Base-by-base conservation (phyloP, 2,329 filamentous ascomycete species). In the Colletotrichum lindemuthianum region DNA sequence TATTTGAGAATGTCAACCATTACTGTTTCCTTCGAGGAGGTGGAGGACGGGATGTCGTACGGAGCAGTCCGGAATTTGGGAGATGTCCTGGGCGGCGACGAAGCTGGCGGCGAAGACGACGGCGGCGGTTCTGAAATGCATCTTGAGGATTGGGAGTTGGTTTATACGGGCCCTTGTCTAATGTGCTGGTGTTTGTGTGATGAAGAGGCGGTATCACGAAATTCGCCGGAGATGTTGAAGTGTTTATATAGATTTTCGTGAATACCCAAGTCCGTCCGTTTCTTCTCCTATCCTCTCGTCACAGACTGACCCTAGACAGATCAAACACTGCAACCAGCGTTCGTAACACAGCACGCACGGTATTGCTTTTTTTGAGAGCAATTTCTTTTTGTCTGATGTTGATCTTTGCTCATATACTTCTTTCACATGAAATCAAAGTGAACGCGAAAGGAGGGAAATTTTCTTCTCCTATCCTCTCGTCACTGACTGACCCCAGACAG, bases 61-160 rank as follows among this genome's bases (percentile, higher is more conserved):
- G 24, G 61, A 50, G 51, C 58, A 65, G 45, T 56, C 51, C 8
- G 61, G 51, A 12, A 65, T 50, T 2, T 11, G 11, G 12, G 61
- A 60, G 15, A 65, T 39, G 34, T 66, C 64, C 47, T 72, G 72
- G 32, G 70, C 48, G 43, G 66, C 59, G 37, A 69, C 49, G 10
- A 67, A 39, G 49, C 67, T 60, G 48, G 71, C 48, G 50, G 73
- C 68, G 44, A 74, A 44, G 43, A 69, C 40, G 34, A 67, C 9
- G 60, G 68, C 45, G 47, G 64, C 34, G 44, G 60, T 64, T 39
- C 60, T 67, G 67, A 74, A 66, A 40, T 70, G 67, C 72, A 74
- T 75, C 57, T 65, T 72, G 69, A n/a, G 32, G 37, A 6, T 34
- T 12, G 9, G 10, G 4, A 8, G 40, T 8, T 36, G 11, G n/a